phyloP scores from a whole-genome alignment of 164 flowering plant genomes.

The Aristolochia californica region DNA sequence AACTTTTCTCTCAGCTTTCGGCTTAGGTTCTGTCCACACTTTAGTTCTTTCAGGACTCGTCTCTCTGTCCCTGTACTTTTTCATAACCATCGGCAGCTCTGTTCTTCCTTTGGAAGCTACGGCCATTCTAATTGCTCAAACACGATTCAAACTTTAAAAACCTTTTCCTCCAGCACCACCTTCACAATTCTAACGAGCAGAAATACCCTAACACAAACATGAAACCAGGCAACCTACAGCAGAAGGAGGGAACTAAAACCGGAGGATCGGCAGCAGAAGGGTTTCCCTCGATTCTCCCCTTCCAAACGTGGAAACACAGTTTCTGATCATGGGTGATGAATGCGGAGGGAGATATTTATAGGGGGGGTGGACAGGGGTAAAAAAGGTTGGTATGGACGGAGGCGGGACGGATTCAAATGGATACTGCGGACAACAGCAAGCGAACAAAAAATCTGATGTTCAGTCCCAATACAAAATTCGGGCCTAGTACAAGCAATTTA shows the following conservation, averaged over 20 bases:
- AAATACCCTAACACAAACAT: background rate
- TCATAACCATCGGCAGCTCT: conserved; percentile 13
- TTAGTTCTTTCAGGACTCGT: conserved; percentile 28
- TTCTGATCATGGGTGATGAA: background rate
- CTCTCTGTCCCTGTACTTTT: conserved; percentile 17
- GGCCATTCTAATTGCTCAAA: conserved; percentile 21
- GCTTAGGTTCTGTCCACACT: conserved; percentile 28
- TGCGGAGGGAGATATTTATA: background rate
- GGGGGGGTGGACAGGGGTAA: background rate
- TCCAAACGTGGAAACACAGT: background rate
- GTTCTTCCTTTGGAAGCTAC: conserved; percentile 18
- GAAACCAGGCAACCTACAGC: background rate
- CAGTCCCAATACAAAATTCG: too few relatives aligned
- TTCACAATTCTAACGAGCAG: background rate
- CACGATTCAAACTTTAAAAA: background rate
- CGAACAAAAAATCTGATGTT: conserved; percentile 9
- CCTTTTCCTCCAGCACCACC: background rate
- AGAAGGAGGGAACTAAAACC: too few relatives aligned
- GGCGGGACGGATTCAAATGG: conserved; percentile 13
- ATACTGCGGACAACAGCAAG: conserved; percentile 12
- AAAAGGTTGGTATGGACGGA: conserved; percentile 5
- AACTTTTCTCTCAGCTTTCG: conserved; percentile 30
- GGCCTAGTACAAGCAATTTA: too few relatives aligned
- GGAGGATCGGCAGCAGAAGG: too few relatives aligned
- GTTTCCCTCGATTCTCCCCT: too few relatives aligned